Evolutionary conservation across 192 early-diverging fungal genomes (phyloP).

Genomic region (Coemansia sp.): DNA sequence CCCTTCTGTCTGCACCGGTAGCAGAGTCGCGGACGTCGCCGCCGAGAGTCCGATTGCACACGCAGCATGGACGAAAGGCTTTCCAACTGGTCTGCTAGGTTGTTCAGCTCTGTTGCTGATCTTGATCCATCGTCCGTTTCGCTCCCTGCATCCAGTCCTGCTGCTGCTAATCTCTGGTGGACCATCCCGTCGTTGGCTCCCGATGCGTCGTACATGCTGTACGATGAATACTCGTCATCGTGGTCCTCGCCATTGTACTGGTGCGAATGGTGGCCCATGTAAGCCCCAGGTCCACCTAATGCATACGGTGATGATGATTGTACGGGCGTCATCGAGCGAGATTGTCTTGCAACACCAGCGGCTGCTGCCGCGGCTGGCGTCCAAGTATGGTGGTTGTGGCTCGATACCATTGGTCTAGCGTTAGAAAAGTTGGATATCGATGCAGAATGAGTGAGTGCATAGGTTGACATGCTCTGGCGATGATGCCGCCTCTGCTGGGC

Average conservation of each 20-base stretch:
- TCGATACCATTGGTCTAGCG: not conserved
- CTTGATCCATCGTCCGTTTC: conserved; percentile 33
- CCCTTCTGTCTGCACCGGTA: conserved; percentile 54
- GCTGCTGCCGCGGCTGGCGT: not conserved
- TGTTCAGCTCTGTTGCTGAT: conserved; percentile 41
- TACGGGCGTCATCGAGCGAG: not conserved
- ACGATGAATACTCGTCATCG: conserved; percentile 4
- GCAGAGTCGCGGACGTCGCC: conserved; percentile 47
- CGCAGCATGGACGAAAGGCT: conserved; percentile 43
- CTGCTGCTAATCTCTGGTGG: conserved; percentile 1
- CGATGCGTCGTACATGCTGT: not conserved
- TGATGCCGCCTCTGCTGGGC: conserved; percentile 43
- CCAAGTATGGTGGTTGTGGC: conserved; percentile 1
- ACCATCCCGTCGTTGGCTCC: conserved; percentile 10
- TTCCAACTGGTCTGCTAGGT: conserved; percentile 49
- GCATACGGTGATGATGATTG: not conserved
- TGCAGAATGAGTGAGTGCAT: conserved; percentile 7
- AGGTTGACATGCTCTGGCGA: conserved; percentile 37
- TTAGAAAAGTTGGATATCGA: not conserved
- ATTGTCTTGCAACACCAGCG: not conserved
- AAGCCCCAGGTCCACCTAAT: not conserved
- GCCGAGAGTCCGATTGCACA: conserved; percentile 46
- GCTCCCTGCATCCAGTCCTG: conserved; percentile 14
- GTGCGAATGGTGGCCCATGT: not conserved
- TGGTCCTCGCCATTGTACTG: not conserved